Evolutionary conservation across 140 eudicot genomes (phyloP).

Genomic region (Oenanthe javanica): DNA sequence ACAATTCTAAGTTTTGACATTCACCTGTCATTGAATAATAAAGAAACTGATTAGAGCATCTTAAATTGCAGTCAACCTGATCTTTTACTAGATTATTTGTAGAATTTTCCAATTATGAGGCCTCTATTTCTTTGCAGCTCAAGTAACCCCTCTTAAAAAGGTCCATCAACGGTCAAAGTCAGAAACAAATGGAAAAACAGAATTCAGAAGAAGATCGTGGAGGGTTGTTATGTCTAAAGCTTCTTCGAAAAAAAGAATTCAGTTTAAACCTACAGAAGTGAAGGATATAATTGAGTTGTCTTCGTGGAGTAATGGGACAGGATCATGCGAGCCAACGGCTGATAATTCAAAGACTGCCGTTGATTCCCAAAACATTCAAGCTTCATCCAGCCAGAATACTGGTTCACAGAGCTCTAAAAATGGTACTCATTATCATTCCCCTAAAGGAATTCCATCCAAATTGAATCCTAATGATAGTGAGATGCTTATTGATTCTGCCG

Average conservation of each 20-base stretch:
- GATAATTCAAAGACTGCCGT: not conserved
- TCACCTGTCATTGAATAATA: not conserved
- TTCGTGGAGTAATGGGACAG: not conserved
- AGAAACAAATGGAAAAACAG: not conserved
- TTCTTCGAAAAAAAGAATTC: not conserved
- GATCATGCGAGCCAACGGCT: not conserved
- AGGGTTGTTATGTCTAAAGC: not conserved
- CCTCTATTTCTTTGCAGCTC: conserved; percentile 3
- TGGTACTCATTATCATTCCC: not conserved
- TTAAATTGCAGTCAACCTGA: not conserved
- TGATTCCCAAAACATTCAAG: not conserved
- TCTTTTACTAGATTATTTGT: not conserved
- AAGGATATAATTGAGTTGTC: not conserved
- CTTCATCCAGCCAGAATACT: not conserved
- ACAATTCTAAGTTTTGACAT: not conserved
- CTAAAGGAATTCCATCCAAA: not conserved
- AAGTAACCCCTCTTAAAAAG: conserved; percentile 5
- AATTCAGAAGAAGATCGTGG: not conserved
- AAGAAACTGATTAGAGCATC: not conserved
- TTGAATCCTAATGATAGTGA: conserved; percentile 12
- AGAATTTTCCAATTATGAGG: not conserved
- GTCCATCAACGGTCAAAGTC: not conserved
- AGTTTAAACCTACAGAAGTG: not conserved
- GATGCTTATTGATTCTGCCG: conserved; percentile 13
- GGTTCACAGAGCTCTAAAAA: not conserved